Conservation (phyloP, 2,329 filamentous ascomycete species). For the Amylocarpus encephaloides region DNA sequence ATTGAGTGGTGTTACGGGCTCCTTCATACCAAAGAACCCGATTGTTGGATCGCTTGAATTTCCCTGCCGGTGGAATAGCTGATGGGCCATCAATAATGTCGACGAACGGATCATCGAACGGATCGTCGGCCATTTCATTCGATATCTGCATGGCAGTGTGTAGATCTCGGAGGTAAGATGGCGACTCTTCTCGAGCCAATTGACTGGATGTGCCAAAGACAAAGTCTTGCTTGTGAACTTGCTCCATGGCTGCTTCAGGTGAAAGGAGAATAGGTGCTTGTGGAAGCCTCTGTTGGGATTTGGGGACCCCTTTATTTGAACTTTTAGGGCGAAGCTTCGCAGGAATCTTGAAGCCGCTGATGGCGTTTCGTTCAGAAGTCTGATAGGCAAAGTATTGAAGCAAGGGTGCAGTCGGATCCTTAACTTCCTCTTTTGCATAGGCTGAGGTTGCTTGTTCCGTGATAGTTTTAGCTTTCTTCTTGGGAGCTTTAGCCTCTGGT, state of each 20-base stretch:
- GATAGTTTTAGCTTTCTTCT: constrained; percentile 70
- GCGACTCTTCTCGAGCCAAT: constrained; percentile 65
- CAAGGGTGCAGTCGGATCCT: constrained; percentile 36
- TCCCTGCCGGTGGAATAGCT: constrained; percentile 3
- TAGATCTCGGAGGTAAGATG: constrained; percentile 55
- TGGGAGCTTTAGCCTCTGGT: constrained; percentile 46
- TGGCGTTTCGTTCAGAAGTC: constrained; percentile 4
- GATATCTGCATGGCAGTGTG: constrained; percentile 57
- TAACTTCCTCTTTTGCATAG: constrained; percentile 42
- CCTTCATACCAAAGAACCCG: constrained; percentile 63
- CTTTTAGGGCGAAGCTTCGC: constrained; percentile 22
- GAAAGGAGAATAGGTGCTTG: constrained; percentile 54
- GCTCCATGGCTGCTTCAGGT: constrained; percentile 59
- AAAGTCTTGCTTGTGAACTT: constrained; percentile 65
- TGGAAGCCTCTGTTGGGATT: constrained; percentile 33
- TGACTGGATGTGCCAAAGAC: constrained; percentile 85
- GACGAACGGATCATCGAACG: constrained; percentile 30
- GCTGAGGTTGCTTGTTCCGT: constrained; percentile 71
- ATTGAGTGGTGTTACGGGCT: constrained; percentile 58
- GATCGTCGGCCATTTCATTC: constrained; percentile 38
- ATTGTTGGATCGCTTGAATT: constrained; percentile 11
- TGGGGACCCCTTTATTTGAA: constrained; percentile 28
- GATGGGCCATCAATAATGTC: constrained; percentile 22
- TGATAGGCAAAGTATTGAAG: constrained; percentile 39
- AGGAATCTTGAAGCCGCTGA: constrained; percentile 21